Evolutionary conservation across 805 yeast species (phyloP).

Genomic region (Lipomyces mesembrius): DNA sequence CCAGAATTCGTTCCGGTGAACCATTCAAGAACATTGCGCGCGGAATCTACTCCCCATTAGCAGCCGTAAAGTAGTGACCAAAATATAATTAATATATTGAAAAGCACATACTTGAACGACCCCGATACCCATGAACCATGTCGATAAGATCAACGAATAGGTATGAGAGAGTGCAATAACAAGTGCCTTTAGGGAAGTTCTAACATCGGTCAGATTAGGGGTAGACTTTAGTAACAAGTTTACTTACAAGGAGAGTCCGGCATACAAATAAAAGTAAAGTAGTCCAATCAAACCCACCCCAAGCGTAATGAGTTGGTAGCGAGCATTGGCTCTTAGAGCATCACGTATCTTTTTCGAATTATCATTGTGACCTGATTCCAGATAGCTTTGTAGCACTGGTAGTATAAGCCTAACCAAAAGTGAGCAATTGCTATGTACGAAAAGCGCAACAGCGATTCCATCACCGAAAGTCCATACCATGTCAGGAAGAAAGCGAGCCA

Average conservation of each 20-base stretch:
- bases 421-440: neutral
- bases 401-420: slow-evolving; percentile 49
- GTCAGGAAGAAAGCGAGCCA: slow-evolving; percentile 82
- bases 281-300: slow-evolving; percentile 58
- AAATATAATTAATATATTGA: too few relatives aligned
- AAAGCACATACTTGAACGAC: slow-evolving; percentile 52
- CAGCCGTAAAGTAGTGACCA: neutral
- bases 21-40: slow-evolving; percentile 49
- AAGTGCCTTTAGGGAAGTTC: slow-evolving; percentile 62
- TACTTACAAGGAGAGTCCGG: slow-evolving; percentile 55
- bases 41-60: slow-evolving; percentile 52
- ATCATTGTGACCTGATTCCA: slow-evolving; percentile 68
- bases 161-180: slow-evolving; percentile 77
- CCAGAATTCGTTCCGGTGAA: slow-evolving; percentile 48
- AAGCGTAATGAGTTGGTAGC: slow-evolving; percentile 64
- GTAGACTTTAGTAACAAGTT: neutral
- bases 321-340: slow-evolving; percentile 60
- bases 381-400: slow-evolving; percentile 75
- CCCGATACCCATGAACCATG: slow-evolving; percentile 88
- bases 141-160: slow-evolving; percentile 71
- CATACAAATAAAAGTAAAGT: slow-evolving; percentile 60
- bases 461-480: slow-evolving; percentile 52
- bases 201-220: neutral
- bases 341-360: slow-evolving; percentile 55
- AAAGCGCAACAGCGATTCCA: neutral